Percentiles rank a stretch among this genome's conserved stretches.
Evolutionary conservation across 202 grass and related monocot genomes (phyloP).

Genomic region (Brachypodium distachyon): DNA sequence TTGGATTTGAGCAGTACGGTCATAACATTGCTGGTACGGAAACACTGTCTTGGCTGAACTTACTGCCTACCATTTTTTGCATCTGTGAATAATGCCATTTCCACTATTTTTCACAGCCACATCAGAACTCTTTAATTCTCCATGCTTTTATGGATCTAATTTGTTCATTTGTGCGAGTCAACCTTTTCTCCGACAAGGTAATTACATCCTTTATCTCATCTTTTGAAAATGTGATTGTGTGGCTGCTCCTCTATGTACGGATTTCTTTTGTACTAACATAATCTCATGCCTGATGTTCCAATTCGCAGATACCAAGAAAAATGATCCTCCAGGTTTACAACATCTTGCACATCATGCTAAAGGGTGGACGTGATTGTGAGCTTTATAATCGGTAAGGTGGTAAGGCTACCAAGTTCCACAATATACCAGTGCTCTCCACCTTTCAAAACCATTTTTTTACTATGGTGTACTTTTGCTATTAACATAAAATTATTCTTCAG

Average conservation of each 20-base stretch:
- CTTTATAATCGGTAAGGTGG: conserved; percentile 93
- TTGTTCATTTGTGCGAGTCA: conserved; percentile 90
- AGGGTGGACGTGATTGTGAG: conserved; percentile 93
- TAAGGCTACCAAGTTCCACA: conserved; percentile 23
- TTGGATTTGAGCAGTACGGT: conserved; percentile 98
- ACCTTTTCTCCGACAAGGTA: conserved; percentile 98
- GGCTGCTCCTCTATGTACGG: not conserved
- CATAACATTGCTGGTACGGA: conserved; percentile 90
- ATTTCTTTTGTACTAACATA: not conserved
- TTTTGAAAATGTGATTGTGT: conserved; percentile 9
- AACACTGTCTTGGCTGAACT: not conserved
- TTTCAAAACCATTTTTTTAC: conserved; percentile 15
- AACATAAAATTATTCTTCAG: not conserved
- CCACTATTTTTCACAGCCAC: conserved; percentile 55
- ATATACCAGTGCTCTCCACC: conserved; percentile 9
- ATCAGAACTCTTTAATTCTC: conserved; percentile 97
- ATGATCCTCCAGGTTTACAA: conserved; percentile 99
- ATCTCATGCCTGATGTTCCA: conserved; percentile 6
- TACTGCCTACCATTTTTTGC: not conserved
- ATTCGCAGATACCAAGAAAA: conserved; percentile 93
- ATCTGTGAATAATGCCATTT: conserved; percentile 13
- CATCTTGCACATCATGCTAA: conserved; percentile 80
- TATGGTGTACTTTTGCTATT: not conserved
- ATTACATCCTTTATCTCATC: conserved; percentile 17
- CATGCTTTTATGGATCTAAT: conserved; percentile 99